Evolutionary conservation across 2,329 filamentous ascomycete genomes (phyloP), one percentile per base, ranked within the genome.

Genomic region (Coniochaeta sp.): DNA sequence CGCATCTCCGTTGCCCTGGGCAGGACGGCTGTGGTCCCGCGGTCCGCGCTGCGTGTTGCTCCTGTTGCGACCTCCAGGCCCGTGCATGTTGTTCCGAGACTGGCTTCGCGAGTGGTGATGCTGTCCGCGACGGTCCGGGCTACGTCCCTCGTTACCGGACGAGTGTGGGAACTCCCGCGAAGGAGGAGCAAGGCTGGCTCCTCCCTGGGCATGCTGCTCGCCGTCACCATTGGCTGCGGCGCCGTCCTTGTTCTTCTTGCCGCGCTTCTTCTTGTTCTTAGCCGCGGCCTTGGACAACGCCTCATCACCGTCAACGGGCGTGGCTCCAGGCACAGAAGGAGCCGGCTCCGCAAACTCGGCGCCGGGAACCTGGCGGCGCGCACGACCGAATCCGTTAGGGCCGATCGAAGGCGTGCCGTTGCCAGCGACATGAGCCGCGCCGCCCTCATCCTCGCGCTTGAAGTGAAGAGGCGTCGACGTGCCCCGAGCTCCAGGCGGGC

Each of bases 221-320:
- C 72, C 76, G 60, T 79, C 78, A 22, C 70, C 70, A 60, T 65
- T 58, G 36, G 59, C 87, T 57, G 84, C 85, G 19, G 91, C 90
- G 6, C 80, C 83, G 55, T 95, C 92, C 72, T 93, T 95, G 58
- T 85, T 84, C 77, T 97, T 98, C 82, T 96, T 97, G 65, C 90
- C 90, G 67, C 95, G 86, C 84, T 98, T 98, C 85, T 98, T 98
- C 85, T 98, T 98, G 78, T 97, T 97, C 83, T 97, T 97, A 67
- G 91, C 79, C 14, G 90, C 92, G 59, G 89, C 86, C 78, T 95
- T 96, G 64, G 90, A 93, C 63, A 95, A 73, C 67, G 83, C 87
- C 67, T 90, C 90, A 62, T 91, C 89, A 72, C 82, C 87, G 28
- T 87, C 85, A 54, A 90, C 81, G 63, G 83, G 85, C 58, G 83